Evolutionary conservation across 768 basidiomycete genomes (phyloP).

Genomic region (Lactifluus hygrophoroides): DNA sequence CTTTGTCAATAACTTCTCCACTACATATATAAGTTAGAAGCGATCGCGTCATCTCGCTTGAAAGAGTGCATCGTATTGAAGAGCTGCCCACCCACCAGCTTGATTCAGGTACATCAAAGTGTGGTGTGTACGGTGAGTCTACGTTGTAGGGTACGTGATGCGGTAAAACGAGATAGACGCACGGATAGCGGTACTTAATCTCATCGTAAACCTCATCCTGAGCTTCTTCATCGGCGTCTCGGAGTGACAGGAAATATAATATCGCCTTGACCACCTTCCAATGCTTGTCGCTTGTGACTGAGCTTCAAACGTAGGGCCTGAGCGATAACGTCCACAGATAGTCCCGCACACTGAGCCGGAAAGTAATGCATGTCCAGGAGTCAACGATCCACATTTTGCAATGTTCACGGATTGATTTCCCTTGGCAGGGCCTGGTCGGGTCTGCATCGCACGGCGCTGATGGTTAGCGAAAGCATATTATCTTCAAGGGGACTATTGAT

Average conservation of each 20-base stretch:
- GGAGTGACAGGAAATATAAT: slow-evolving; percentile 26
- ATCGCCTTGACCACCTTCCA: slow-evolving; percentile 65
- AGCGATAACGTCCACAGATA: slow-evolving; percentile 45
- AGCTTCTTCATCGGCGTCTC: slow-evolving; percentile 22
- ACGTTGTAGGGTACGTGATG: not conserved
- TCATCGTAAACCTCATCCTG: slow-evolving; percentile 34
- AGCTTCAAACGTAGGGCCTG: slow-evolving; percentile 50
- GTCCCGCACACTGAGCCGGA: slow-evolving; percentile 66
- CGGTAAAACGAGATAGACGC: slow-evolving; percentile 19
- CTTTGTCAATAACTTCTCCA: slow-evolving; percentile 9
- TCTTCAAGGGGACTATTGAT: slow-evolving; percentile 50
- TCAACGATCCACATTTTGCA: slow-evolving; percentile 26
- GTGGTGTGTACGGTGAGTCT: slow-evolving; percentile 39
- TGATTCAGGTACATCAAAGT: slow-evolving; percentile 44
- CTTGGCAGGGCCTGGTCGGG: slow-evolving; percentile 25
- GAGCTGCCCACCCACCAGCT: slow-evolving; percentile 31
- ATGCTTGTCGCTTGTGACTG: slow-evolving; percentile 52
- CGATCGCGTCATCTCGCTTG: slow-evolving; percentile 28
- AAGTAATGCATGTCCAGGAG: slow-evolving; percentile 37
- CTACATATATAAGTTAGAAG: slow-evolving; percentile 23
- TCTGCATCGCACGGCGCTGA: slow-evolving; percentile 28
- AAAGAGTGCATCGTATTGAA: slow-evolving; percentile 31
- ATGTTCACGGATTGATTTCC: slow-evolving; percentile 31
- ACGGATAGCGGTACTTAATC: slow-evolving; percentile 46
- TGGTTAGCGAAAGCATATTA: slow-evolving; percentile 72